Base-by-base conservation (phyloP, 257 asterid genomes). In the Gentiana macrophylla region DNA sequence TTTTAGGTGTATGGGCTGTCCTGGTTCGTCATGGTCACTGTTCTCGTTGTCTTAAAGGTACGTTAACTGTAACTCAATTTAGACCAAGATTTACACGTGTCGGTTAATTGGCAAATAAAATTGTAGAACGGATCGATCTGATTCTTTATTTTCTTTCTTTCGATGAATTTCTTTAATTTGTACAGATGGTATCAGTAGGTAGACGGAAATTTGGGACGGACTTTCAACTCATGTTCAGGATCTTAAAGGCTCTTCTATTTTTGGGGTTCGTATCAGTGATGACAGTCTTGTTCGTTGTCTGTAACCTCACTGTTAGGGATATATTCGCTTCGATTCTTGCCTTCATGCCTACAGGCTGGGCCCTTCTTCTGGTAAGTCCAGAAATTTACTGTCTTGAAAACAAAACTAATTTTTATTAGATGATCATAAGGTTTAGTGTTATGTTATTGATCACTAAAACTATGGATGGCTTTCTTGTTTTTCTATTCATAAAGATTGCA, bases 301-400 rank as follows among this genome's bases (percentile, higher is more conserved):
- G 86, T 49, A 70, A 70, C 48, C 97, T 92, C 44, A 77, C 82
- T 53, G 36, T 87, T 24, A 72, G 79, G 37, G 99, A 92, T 73
- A 56, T 92, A 37, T 88, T 92, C 67, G 97, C 97, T 46, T 79
- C 95, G 34, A 62, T 85, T 65, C 77, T 88, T 68, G 99, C 97
- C 65, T 92, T 92, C 84, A 78, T 83, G 82, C 99, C 99, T 44
- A 83, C 99, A 1, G 99, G 99, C 44, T 92, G 99, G 99, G 99
- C 94, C 65, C 64, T 92, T 72, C 84, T 92, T 68, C 81, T 81
- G 62, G 98, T 91, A 69, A 73, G 78, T 73, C 24, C 24, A 24
- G 24, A 24, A 24, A 24, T 24, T 24, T 24, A 24, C 24, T 24
- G 24, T 24, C 9, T n/a, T n/a, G 46, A 41, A 41, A 41, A 1